These are phyloP conservation scores for Dentipellis fragilis DNA, from an alignment of 768 basidiomycete genomes.

Conservation along the genomic window DNA sequence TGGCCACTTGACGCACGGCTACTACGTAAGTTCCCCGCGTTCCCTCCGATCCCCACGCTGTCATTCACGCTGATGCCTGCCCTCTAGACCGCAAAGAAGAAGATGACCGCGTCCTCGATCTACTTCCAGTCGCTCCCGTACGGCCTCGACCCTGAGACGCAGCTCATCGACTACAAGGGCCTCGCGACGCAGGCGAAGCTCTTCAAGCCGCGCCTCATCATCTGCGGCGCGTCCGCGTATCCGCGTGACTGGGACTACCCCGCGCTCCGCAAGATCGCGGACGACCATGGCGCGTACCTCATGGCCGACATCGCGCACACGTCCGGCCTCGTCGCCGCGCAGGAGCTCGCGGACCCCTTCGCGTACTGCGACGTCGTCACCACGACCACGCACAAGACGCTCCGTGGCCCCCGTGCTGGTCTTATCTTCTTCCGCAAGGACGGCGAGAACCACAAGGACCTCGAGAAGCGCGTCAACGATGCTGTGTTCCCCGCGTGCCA, in stretches of 20 bases:
- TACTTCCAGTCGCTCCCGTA: constrained; percentile 99
- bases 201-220: constrained; percentile 91
- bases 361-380: constrained; percentile 96
- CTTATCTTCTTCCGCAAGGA: constrained; percentile 98
- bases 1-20: constrained; percentile 94
- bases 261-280: constrained; percentile 67
- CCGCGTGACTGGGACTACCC: constrained; percentile 98
- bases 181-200: constrained; percentile 82
- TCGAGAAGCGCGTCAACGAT: constrained; percentile 95
- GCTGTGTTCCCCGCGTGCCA: constrained; percentile 99
- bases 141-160: constrained; percentile 67
- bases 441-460: constrained; percentile 65
- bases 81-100: constrained; percentile 88
- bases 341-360: constrained; percentile 86
- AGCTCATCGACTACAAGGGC: constrained; percentile 81
- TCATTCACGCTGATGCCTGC: neutral
- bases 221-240: constrained; percentile 98
- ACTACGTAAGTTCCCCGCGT: constrained; percentile 49
- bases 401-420: constrained; percentile 95
- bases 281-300: constrained; percentile 84
- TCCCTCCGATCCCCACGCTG: constrained; percentile 18
- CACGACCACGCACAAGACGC: constrained; percentile 98
- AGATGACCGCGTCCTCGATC: constrained; percentile 99
- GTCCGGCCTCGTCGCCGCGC: constrained; percentile 87
- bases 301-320: constrained; percentile 98